Evolutionary conservation across 2,329 filamentous ascomycete genomes (phyloP), one percentile per base, ranked within the genome.

Genomic region (Sphaerulina vaccinii): DNA sequence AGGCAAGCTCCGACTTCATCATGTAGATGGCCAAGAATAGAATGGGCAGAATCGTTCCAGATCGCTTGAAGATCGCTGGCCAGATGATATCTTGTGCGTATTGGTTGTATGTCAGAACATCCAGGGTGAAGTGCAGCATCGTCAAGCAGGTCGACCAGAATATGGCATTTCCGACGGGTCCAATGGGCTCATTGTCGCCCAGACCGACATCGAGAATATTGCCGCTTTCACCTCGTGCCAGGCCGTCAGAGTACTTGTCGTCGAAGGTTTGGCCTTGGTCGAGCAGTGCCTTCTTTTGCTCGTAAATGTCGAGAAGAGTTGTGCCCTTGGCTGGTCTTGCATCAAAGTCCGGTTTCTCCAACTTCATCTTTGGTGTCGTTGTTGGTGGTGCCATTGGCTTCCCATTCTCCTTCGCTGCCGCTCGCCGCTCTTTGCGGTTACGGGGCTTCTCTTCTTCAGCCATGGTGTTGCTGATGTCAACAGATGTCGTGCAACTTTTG

Each of bases 91-190:
- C 77, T 56, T 83, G 76, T n/a, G 83, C 81, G 63, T 89, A 93
- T 70, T 93, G 88, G 61, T 85, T 79, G 67, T 90, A 86, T 18
- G 90, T 87, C 9, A 93, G 75, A 32, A 90, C 83, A 65, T 92
- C 88, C 46, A 93, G 78, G 0, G 86, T 89, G 60, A 90, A 84
- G 66, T 92, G 87, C 44, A 91, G 71, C 75, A 85, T 87, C 10
- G 81, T 76, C 62, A 93, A 71, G 56, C 82, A 83, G 9, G 81
- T 71, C 5, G 72, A 67, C 63, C 75, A 78, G 49, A 79, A 72
- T 19, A 79, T 58, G 1, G 76, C 71, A 49, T 79, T 70, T 33
- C 71, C 76, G 1, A 72, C 36, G 6, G 76, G 72, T 1, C 77
- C 75, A 16, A 79, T 71, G 0, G 72, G 63, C 6, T 73, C 71